Evolutionary conservation across 192 early-diverging fungal genomes (phyloP), one percentile per base, ranked within the genome.

Genomic region (Mortierella antarctica): DNA sequence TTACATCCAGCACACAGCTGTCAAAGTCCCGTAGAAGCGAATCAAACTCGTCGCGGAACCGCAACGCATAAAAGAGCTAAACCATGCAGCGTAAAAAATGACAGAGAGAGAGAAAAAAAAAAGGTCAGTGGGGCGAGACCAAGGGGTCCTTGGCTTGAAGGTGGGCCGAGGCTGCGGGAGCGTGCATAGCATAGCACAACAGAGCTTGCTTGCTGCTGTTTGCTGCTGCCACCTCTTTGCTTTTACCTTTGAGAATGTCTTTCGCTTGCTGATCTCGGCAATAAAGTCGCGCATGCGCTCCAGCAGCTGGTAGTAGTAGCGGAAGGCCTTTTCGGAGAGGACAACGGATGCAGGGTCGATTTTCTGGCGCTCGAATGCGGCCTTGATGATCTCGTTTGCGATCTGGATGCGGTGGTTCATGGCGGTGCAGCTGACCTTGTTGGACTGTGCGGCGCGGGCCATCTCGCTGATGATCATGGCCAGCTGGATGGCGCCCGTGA

Each of bases 321-420:
- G 67, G 61, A 80, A 80, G 4, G 77, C 77, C 44, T 17, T 63
- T 21, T 72, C 70, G 1, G 77, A 62, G 53, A 80, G 59, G 49
- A 71, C 70, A 10, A 72, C 12, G 23, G 65, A n/a, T 31, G 67
- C 72, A 7, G 77, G 70, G 46, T 48, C 72, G 40, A 58, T 13
- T 48, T 72, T 80, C 39, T 72, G 61, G 5, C 54, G 63, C 17
- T 80, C 77, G 53, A 72, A 80, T 14, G 77, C 77, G 9, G 70
- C 53, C 60, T 80, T 80, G 71, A 80, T 63, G 60, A 80, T 72
- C 54, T 80, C 77, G 39, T 71, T 80, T 1, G 77, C 77, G 45
- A 72, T 80, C 47, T 80, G 77, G 65, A 80, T 80, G n/a, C 77
- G 63, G 42, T 67, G 60, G 61, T 80, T 72, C 77, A 80, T 80